These are phyloP conservation scores for Drechslera avenae DNA, from an alignment of 2,329 filamentous ascomycete species.

Conservation along the genomic window DNA sequence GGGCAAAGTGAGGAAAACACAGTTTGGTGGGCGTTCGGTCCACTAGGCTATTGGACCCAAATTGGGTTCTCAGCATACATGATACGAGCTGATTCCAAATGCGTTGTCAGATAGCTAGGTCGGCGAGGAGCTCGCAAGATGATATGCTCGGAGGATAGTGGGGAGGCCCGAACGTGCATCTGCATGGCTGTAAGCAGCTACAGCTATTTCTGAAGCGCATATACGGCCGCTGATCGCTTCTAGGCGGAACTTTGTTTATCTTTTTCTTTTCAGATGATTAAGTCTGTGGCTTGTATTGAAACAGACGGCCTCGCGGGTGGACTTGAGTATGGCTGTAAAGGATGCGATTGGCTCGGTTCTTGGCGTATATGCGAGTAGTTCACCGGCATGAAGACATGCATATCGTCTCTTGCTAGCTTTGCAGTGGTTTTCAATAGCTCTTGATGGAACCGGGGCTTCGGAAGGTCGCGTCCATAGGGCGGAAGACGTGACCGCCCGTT, in stretches of 20 bases:
- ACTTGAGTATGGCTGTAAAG: background rate
- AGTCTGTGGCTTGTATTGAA: constrained; percentile 17
- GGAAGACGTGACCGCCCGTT: constrained; percentile 3
- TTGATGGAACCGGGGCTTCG: constrained; percentile 2
- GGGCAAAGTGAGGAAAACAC: background rate
- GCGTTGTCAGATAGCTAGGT: constrained; percentile 18
- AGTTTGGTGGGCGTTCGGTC: background rate
- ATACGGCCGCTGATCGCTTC: constrained; percentile 18
- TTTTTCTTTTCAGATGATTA: constrained; percentile 23
- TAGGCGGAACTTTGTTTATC: constrained; percentile 4
- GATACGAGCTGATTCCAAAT: constrained; percentile 5
- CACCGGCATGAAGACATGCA: constrained; percentile 3
- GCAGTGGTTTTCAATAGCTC: constrained; percentile 16
- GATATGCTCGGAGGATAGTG: constrained; percentile 28
- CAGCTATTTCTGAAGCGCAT: constrained; percentile 9
- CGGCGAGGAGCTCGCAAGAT: constrained; percentile 15
- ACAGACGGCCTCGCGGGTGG: constrained; percentile 1
- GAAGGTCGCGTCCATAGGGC: constrained; percentile 6
- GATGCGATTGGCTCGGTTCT: constrained; percentile 14
- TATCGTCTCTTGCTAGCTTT: constrained; percentile 8
- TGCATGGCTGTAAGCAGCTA: constrained; percentile 10
- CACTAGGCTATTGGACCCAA: constrained; percentile 3
- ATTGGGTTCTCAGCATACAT: constrained; percentile 1
- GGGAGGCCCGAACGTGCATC: constrained; percentile 29
- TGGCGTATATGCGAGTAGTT: constrained; percentile 1